Evolutionary conservation across 2,329 filamentous ascomycete genomes (phyloP).

Genomic region (Colletotrichum lupini): DNA sequence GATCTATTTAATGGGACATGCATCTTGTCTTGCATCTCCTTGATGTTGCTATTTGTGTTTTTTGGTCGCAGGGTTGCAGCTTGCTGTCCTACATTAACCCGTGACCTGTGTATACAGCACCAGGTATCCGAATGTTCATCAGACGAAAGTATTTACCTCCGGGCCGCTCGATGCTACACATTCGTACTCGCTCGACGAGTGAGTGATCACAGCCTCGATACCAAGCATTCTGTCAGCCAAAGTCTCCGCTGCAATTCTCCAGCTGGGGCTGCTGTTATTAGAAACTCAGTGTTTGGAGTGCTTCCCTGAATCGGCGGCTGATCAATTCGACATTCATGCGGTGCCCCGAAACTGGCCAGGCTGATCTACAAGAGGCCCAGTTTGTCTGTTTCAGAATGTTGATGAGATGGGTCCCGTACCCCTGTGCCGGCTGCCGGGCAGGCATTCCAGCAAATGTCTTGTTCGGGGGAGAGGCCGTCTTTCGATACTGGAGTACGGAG

Average conservation of each 20-base stretch:
- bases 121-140: background rate
- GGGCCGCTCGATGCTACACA: background rate
- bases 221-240: conserved; percentile 16
- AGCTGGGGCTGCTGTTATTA: conserved; percentile 25
- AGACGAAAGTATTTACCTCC: background rate
- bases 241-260: background rate
- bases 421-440: conserved; percentile 13
- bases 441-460: conserved; percentile 11
- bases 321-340: conserved; percentile 24
- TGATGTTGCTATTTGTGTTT: background rate
- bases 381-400: conserved; percentile 35
- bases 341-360: conserved; percentile 29
- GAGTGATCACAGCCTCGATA: background rate
- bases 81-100: background rate
- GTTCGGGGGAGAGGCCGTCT: conserved; percentile 8
- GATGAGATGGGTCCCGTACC: conserved; percentile 21
- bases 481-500: conserved; percentile 1
- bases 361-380: conserved; percentile 36
- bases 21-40: background rate
- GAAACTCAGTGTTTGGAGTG: conserved; percentile 30
- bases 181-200: background rate
- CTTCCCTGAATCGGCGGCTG: conserved; percentile 22
- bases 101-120: background rate
- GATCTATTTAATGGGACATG: background rate
- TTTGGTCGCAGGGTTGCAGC: background rate